These are phyloP conservation scores for Dictyostelium citrinum DNA, from an alignment of 78 protist genomes.

Conservation along the genomic window DNA sequence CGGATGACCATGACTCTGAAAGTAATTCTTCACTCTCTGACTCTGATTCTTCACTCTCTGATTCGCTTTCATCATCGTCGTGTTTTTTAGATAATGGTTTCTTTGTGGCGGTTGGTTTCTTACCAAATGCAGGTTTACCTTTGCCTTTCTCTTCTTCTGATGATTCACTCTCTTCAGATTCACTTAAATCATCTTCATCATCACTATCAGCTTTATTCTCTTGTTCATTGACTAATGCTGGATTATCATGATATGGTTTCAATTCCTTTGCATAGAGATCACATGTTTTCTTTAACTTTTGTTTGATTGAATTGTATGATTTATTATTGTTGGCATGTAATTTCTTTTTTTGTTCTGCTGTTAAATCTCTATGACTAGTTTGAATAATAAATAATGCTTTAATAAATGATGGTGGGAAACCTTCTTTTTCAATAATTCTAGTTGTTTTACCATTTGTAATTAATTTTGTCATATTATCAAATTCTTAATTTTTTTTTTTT, in stretches of 20 bases:
- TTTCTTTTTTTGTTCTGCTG: conserved; percentile 62
- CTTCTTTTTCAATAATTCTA: conserved; percentile 37
- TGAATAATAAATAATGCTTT: conserved; percentile 51
- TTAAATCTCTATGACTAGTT: not conserved
- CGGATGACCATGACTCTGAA: conserved; percentile 38
- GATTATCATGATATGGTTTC: conserved; percentile 62
- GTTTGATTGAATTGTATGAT: conserved; percentile 57
- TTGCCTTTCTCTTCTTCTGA: not conserved
- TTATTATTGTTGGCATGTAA: conserved; percentile 51
- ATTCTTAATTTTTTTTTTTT: too few relatives aligned
- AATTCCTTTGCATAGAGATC: conserved; percentile 48
- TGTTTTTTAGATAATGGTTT: conserved; percentile 8
- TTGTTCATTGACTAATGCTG: conserved; percentile 18
- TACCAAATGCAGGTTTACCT: not conserved
- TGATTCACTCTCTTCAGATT: not conserved
- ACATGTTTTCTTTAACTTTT: conserved; percentile 76
- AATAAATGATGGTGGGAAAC: conserved; percentile 66
- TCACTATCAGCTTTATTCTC: not conserved
- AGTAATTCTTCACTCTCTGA: not conserved
- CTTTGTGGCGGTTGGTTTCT: conserved; percentile 35
- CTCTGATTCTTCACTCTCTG: conserved; percentile 14
- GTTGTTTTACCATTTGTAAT: conserved; percentile 3
- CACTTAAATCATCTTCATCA: not conserved
- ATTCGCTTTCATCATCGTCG: not conserved
- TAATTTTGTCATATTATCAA: conserved; percentile 51